phyloP scores from a whole-genome alignment of 2,329 filamentous ascomycete genomes.

The Aureobasidium lini region DNA sequence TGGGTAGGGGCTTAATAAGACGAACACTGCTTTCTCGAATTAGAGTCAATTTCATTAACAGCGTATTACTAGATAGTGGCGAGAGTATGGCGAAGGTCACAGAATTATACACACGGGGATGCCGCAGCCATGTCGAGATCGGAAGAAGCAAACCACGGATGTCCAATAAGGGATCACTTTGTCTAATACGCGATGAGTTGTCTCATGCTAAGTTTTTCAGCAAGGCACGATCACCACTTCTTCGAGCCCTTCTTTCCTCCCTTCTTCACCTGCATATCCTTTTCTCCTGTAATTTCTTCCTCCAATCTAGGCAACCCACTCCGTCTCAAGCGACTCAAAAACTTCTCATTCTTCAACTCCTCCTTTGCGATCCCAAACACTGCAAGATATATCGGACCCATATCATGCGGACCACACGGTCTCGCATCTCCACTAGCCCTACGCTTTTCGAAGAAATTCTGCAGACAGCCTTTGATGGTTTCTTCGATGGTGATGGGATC shows the following conservation, averaged over 20 bases:
- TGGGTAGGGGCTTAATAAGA: no score
- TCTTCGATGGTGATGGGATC: conserved; percentile 11
- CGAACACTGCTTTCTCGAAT: no score
- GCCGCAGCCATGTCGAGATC: no score
- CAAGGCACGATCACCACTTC: no score
- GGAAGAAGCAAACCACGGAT: no score
- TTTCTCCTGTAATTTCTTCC: not conserved
- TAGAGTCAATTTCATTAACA: no score
- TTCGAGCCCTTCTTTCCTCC: not conserved
- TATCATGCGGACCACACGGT: conserved; percentile 19
- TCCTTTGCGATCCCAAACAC: conserved; percentile 16
- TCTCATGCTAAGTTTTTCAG: no score
- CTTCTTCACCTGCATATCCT: not conserved
- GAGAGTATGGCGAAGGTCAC: no score
- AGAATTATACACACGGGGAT: no score
- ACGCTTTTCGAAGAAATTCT: conserved; percentile 17
- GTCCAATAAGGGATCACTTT: no score
- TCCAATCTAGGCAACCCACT: not conserved
- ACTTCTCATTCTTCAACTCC: conserved; percentile 17
- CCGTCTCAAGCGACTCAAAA: conserved; percentile 28
- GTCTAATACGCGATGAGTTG: no score
- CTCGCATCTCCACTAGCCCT: conserved; percentile 16
- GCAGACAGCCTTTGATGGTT: conserved; percentile 4
- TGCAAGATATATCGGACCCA: conserved; percentile 16
- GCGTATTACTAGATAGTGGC: no score